Evolutionary conservation across 345 rosid species (phyloP), one percentile per base, ranked within the genome.

Genomic region (Kernera saxatilis): DNA sequence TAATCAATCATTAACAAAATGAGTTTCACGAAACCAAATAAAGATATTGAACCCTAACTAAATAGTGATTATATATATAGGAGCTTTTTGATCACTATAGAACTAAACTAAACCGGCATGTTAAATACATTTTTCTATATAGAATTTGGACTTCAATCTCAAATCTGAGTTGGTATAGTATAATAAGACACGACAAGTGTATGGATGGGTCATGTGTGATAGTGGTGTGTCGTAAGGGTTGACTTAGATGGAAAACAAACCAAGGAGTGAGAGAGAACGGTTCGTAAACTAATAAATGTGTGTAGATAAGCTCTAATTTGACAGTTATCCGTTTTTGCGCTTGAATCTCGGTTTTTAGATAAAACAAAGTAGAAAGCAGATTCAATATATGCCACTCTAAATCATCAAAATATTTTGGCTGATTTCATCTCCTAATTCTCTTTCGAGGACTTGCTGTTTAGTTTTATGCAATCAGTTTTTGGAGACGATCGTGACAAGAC

Each of bases 261-360:
- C 22, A 55, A 68, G 25, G 62, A 40, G 21, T 51, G 53, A 51
- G 44, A 51, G 8, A n/a, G 25, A 61, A 14, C 25, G 14, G 32
- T 71, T 40, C 37, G 33, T 71, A 63, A 41, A 43, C 63, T 72
- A 63, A 63, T 72, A 64, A 72, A 64, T 72, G 64, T 17, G 56
- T 63, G 50, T 67, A 43, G 76, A 72, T 72, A 64, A 54, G 70
- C 70, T 33, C 48, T 52, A 44, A 27, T 15, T 52, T 23, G 46
- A 29, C 55, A 41, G 36, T 43, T 72, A 41, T 52, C 45, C 37
- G 29, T 40, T 72, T 27, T 62, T 8, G 17, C 43, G 70, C 37
- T 30, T 43, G 53, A 40, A 32, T 32, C 46, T 52, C 21, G 37
- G 8, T 2, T 62, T 40, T 39, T 29, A 51, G 5, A 29, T 50